Conservation (phyloP, 1,139 yeast genomes). For the Arxiozyma heterogenica region DNA sequence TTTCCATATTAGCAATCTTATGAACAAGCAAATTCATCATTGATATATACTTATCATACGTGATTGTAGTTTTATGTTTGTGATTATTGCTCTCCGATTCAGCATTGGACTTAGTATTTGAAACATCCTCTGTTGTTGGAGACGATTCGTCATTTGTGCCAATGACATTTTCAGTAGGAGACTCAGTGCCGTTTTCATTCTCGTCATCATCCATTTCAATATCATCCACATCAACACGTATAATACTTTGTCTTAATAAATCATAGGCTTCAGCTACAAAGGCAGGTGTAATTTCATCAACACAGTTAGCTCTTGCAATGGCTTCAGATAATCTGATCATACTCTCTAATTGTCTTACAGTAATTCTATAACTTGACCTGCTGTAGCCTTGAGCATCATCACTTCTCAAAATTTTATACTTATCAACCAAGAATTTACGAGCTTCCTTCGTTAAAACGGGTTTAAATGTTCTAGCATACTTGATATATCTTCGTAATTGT, state of each 20-base stretch:
- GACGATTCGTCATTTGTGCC: constrained; percentile 9
- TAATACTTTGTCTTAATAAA: constrained; percentile 79
- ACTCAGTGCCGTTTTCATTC: constrained; percentile 31
- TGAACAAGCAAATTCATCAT: constrained; percentile 77
- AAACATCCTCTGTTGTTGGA: constrained; percentile 1
- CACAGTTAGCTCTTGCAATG: constrained; percentile 94
- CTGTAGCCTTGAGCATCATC: constrained; percentile 84
- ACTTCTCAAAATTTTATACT: constrained; percentile 78
- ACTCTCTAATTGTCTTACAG: constrained; percentile 93
- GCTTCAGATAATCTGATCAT: constrained; percentile 93
- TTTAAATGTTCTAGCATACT: constrained; percentile 86
- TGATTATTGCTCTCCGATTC: background rate
- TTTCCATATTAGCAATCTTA: constrained; percentile 48
- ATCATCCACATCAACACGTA: constrained; percentile 91
- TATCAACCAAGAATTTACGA: constrained; percentile 62
- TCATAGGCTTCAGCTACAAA: constrained; percentile 94
- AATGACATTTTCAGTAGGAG: constrained; percentile 10
- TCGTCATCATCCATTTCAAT: constrained; percentile 70
- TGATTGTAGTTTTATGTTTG: constrained; percentile 42
- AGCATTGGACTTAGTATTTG: background rate
- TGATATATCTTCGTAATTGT: constrained; percentile 79
- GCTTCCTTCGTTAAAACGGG: constrained; percentile 84
- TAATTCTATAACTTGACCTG: constrained; percentile 79
- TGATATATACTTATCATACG: constrained; percentile 78
- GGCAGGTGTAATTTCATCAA: constrained; percentile 74